Conservation (phyloP, 768 basidiomycete genomes). For the Exidia glandulosa region DNA sequence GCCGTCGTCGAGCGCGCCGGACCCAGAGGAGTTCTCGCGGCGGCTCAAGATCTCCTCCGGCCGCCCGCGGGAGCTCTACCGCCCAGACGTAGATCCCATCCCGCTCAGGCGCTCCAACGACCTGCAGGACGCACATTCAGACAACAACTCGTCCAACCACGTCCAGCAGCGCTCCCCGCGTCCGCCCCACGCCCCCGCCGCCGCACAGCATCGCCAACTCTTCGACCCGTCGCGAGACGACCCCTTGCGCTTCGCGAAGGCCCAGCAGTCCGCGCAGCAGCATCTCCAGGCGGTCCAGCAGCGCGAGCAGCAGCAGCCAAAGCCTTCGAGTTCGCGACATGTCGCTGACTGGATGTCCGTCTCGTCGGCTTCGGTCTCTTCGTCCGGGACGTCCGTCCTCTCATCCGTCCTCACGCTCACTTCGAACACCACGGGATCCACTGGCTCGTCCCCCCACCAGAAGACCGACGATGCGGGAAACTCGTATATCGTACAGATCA, state of each 20-base stretch:
- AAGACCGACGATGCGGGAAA: slow-evolving; percentile 39
- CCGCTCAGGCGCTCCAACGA: slow-evolving; percentile 53
- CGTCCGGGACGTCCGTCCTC: slow-evolving; percentile 29
- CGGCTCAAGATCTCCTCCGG: slow-evolving; percentile 49
- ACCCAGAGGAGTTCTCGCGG: slow-evolving; percentile 64
- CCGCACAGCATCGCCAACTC: slow-evolving; percentile 37
- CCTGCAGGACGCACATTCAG: slow-evolving; percentile 51
- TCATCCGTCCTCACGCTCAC: slow-evolving; percentile 13
- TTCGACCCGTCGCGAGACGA: slow-evolving; percentile 90
- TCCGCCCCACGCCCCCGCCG: slow-evolving; percentile 15
- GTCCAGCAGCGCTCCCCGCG: slow-evolving; percentile 21
- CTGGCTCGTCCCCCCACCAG: slow-evolving; percentile 45
- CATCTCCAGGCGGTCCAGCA: slow-evolving; percentile 46
- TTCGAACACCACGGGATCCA: slow-evolving; percentile 10
- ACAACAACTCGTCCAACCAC: slow-evolving; percentile 41
- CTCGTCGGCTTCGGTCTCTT: slow-evolving; percentile 61
- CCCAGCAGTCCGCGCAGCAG: slow-evolving; percentile 39
- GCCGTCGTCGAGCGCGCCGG: slow-evolving; percentile 27
- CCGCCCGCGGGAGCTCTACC: slow-evolving; percentile 43
- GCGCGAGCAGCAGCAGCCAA: slow-evolving; percentile 1
- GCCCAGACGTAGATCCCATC: slow-evolving; percentile 60
- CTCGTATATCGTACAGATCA: slow-evolving; percentile 63
- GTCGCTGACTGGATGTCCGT: slow-evolving; percentile 56
- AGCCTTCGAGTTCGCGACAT: slow-evolving; percentile 5
- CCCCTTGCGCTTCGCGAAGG: slow-evolving; percentile 69